A percentile compares a stretch with the other conserved stretches of the same genome.
These are phyloP conservation scores for Malassezia globosa DNA, from an alignment of 1,284 basidiomycete species.

Conservation along the genomic window DNA sequence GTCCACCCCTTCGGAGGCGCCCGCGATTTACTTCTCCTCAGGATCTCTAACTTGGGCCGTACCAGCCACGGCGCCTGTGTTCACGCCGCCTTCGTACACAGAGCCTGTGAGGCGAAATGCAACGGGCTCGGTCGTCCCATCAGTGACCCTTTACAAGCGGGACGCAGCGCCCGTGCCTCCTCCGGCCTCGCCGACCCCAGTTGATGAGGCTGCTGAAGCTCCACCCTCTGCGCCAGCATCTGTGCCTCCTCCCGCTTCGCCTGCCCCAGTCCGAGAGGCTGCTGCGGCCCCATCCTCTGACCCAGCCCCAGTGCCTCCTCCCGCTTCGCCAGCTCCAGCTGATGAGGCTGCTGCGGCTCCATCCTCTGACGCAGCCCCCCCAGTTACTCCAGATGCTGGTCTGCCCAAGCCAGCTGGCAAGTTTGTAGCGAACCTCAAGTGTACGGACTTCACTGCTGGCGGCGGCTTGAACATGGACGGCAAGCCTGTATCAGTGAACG, in stretches of 20 bases:
- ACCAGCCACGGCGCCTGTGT: no score
- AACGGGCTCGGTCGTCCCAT: no score
- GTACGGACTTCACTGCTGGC: slow-evolving; percentile 2
- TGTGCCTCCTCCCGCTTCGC: neutral
- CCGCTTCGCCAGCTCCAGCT: neutral
- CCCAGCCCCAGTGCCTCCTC: neutral
- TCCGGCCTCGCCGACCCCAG: neutral
- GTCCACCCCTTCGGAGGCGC: no score
- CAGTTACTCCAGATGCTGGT: neutral
- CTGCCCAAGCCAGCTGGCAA: neutral
- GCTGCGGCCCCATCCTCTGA: neutral
- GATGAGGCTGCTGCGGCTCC: neutral
- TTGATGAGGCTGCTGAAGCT: neutral
- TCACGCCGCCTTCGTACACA: no score
- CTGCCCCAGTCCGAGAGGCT: neutral
- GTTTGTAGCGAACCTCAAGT: slow-evolving; percentile 10
- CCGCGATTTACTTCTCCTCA: no score
- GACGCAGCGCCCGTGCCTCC: neutral
- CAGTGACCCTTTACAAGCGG: no score
- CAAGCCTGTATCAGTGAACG: neutral
- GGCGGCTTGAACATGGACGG: neutral
- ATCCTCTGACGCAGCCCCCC: neutral
- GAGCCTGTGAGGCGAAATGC: no score
- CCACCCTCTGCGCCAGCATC: neutral
- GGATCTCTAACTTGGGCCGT: no score